These are phyloP conservation scores for Metschnikowia matae DNA, from an alignment of 805 yeast species.

Conservation along the genomic window DNA sequence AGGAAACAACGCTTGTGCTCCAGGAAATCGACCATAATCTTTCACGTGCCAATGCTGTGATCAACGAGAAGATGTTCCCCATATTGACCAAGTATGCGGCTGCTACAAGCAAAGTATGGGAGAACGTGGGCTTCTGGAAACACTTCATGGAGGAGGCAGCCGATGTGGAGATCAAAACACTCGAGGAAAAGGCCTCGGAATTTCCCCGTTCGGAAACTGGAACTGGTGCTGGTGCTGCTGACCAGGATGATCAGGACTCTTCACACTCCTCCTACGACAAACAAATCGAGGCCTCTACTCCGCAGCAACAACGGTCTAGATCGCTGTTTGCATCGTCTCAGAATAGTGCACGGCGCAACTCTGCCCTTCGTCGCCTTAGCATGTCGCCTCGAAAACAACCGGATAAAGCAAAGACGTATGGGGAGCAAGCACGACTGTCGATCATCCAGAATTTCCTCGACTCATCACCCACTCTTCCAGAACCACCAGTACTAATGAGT, in stretches of 20 bases:
- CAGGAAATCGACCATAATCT: slow-evolving; percentile 79
- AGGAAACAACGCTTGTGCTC: slow-evolving; percentile 68
- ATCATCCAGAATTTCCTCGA: slow-evolving; percentile 32
- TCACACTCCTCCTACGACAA: slow-evolving; percentile 1
- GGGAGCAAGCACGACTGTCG: slow-evolving; percentile 26
- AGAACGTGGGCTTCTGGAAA: slow-evolving; percentile 70
- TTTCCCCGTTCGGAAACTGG: not conserved
- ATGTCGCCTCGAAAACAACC: slow-evolving; percentile 6
- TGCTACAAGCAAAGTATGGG: slow-evolving; percentile 59
- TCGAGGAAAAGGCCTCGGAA: slow-evolving; percentile 33
- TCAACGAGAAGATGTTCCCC: slow-evolving; percentile 67
- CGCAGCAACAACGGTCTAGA: slow-evolving; percentile 8
- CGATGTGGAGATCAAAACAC: slow-evolving; percentile 54
- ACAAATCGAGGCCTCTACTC: slow-evolving; percentile 12
- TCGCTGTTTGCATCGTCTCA: slow-evolving; percentile 7
- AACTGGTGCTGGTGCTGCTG: not conserved
- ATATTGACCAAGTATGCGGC: slow-evolving; percentile 55
- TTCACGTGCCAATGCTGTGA: slow-evolving; percentile 60
- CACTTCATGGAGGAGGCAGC: slow-evolving; percentile 74
- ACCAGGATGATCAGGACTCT: not conserved
- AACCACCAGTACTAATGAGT: slow-evolving; percentile 39
- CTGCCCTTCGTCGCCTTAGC: slow-evolving; percentile 5
- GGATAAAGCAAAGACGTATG: slow-evolving; percentile 19
- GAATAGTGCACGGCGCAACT: not conserved
- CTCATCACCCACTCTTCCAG: slow-evolving; percentile 43